phyloP scores from a whole-genome alignment of 2,329 filamentous ascomycete genomes.

The Aspergillus sp. region DNA sequence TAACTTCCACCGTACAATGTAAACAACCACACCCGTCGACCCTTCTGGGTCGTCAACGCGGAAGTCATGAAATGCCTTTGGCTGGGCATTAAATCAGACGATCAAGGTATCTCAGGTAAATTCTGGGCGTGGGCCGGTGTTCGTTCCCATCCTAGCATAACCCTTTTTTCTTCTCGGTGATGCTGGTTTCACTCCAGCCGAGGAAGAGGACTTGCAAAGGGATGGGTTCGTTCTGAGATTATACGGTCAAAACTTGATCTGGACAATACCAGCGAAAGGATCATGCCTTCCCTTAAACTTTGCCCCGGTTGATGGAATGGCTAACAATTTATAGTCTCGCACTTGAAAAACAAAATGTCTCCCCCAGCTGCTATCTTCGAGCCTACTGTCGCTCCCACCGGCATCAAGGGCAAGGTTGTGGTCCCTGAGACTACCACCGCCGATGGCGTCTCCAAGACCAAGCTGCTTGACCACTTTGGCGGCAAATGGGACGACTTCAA shows the following conservation, averaged over 20 bases:
- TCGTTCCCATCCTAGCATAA: constrained; percentile 40
- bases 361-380: constrained; percentile 70
- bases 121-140: constrained; percentile 65
- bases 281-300: constrained; percentile 72
- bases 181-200: constrained; percentile 4
- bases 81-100: constrained; percentile 40
- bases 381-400: constrained; percentile 38
- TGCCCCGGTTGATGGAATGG: constrained; percentile 39
- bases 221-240: constrained; percentile 61
- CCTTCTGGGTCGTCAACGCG: constrained; percentile 20
- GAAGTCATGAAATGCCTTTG: constrained; percentile 42
- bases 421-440: constrained; percentile 40
- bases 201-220: constrained; percentile 2
- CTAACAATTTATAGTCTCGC: constrained; percentile 36
- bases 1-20: constrained; percentile 20
- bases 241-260: constrained; percentile 97
- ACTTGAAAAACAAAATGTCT: constrained; percentile 63
- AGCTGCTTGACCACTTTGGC: constrained; percentile 64
- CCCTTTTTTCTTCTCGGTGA: not conserved
- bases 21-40: constrained; percentile 19
- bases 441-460: constrained; percentile 47
- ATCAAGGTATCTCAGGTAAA: constrained; percentile 52
- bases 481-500: constrained; percentile 79
- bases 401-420: constrained; percentile 47
- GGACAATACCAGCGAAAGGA: constrained; percentile 99